phyloP scores from a whole-genome alignment of 2,329 filamentous ascomycete genomes.

The Ophiosphaerella korrae region DNA sequence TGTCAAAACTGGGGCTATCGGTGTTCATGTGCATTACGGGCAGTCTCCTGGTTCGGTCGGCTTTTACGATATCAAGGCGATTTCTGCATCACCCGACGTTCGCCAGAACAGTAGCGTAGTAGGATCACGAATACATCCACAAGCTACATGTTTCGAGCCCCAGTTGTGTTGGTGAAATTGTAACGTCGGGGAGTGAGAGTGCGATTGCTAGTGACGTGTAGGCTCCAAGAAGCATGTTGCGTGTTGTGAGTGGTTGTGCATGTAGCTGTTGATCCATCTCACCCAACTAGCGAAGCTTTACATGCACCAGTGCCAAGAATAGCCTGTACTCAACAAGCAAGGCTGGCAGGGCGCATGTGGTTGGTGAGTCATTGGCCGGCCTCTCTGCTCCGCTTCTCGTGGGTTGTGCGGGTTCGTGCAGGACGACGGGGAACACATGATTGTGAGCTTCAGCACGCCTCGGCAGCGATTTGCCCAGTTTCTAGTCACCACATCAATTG shows the following conservation, averaged over 20 bases:
- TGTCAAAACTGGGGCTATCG: constrained; percentile 47
- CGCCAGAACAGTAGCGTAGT: constrained; percentile 41
- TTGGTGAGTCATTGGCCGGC: constrained; percentile 3
- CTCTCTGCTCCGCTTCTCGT: background rate
- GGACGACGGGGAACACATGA: constrained; percentile 6
- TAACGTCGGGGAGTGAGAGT: too few species aligned
- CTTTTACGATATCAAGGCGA: constrained; percentile 47
- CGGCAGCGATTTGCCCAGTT: background rate
- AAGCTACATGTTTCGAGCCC: constrained; percentile 23
- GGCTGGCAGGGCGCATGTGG: constrained; percentile 1
- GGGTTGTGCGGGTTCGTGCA: constrained; percentile 4
- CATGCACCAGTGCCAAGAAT: background rate
- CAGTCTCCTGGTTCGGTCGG: constrained; percentile 46
- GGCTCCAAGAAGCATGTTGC: too few species aligned
- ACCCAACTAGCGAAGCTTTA: background rate
- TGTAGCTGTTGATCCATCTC: background rate
- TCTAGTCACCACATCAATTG: background rate
- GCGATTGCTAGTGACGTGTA: too few species aligned
- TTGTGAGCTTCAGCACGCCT: background rate
- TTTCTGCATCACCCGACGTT: constrained; percentile 42
- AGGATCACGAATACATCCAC: constrained; percentile 43
- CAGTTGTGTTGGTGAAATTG: too few species aligned
- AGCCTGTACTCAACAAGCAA: background rate
- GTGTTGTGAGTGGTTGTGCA: too few species aligned
- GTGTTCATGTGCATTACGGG: constrained; percentile 51